Conservation (phyloP, 169 alveolate genomes). For the Plasmodium ovale region DNA sequence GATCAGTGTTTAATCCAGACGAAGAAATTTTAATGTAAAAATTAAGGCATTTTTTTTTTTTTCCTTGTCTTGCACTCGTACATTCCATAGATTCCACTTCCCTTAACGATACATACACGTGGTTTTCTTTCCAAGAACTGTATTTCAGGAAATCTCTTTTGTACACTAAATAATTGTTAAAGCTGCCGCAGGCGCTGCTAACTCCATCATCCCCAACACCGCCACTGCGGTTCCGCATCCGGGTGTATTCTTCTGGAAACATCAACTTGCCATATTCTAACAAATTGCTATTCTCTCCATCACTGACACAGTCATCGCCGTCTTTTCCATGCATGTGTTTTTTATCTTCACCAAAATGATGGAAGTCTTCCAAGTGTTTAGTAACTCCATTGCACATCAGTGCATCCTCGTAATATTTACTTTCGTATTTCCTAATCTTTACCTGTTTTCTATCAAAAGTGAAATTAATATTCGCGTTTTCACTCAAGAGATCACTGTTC, state of each 20-base stretch:
- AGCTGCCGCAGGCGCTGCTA: slow-evolving; percentile 13
- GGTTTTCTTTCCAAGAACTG: slow-evolving; percentile 52
- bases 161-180: slow-evolving; percentile 63
- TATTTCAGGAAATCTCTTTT: slow-evolving; percentile 51
- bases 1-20: slow-evolving; percentile 48
- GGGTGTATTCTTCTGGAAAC: not conserved
- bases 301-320: not conserved
- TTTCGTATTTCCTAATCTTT: not conserved
- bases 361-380: too few relatives aligned
- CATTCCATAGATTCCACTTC: not conserved
- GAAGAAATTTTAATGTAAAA: slow-evolving; percentile 45
- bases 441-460: too few relatives aligned
- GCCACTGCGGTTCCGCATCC: too few relatives aligned
- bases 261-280: not conserved
- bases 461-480: too few relatives aligned
- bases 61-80: not conserved
- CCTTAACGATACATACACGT: slow-evolving; percentile 38
- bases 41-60: slow-evolving; percentile 29
- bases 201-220: not conserved
- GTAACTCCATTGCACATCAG: too few relatives aligned
- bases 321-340: not conserved
- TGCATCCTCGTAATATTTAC: too few relatives aligned
- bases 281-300: not conserved
- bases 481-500: too few relatives aligned
- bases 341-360: not conserved